phyloP scores from a whole-genome alignment of 2,329 filamentous ascomycete species.

The Harringtonia aguacate region DNA sequence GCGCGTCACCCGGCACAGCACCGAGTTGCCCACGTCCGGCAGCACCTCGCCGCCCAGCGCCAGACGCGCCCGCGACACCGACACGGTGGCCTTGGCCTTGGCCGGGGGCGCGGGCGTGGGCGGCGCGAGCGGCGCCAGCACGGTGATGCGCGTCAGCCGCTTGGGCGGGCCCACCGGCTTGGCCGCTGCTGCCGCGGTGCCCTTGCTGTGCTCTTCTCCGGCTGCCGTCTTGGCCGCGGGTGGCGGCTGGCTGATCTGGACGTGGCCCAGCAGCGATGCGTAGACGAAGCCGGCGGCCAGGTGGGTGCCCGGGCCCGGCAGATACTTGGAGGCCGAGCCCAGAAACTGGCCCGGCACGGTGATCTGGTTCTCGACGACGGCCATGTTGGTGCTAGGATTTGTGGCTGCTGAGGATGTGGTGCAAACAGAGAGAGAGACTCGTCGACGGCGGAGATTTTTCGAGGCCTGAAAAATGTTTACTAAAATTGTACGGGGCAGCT shows the following conservation, averaged over 20 bases:
- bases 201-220: not conserved
- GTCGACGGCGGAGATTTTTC: no score
- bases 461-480: no score
- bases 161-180: constrained; percentile 35
- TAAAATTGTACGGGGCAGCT: no score
- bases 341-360: constrained; percentile 77
- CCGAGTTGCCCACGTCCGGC: constrained; percentile 68
- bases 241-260: constrained; percentile 41
- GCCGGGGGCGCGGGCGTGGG: constrained; percentile 32
- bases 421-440: not conserved
- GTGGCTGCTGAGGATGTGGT: no score
- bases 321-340: constrained; percentile 54
- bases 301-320: constrained; percentile 75
- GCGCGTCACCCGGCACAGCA: constrained; percentile 77
- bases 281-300: constrained; percentile 64
- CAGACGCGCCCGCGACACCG: constrained; percentile 35
- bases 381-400: no score
- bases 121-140: constrained; percentile 27
- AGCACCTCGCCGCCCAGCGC: constrained; percentile 48
- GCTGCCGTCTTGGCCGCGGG: constrained; percentile 21
- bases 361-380: constrained; percentile 20
- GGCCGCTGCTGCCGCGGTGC: not conserved
- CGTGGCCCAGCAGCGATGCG: constrained; percentile 70
- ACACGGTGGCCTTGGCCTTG: constrained; percentile 40
- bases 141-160: constrained; percentile 45